Conservation (phyloP, 768 basidiomycete species). For the Naematelia aurantialba region DNA sequence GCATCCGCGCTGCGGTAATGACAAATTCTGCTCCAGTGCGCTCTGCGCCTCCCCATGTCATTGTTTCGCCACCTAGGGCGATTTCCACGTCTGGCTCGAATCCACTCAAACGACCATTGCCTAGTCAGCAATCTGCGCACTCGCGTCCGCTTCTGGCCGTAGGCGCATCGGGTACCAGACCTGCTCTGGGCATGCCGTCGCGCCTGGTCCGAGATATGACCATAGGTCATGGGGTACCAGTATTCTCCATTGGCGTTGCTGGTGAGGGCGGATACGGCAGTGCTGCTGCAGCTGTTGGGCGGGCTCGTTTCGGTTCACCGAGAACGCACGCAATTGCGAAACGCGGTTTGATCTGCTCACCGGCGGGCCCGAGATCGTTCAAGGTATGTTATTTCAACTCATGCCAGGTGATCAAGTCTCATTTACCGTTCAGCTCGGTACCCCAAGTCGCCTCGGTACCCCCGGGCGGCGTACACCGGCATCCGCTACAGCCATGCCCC, state of each 20-base stretch:
- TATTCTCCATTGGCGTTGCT: conserved; percentile 20
- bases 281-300: background rate
- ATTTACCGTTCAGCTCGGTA: conserved; percentile 21
- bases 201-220: conserved; percentile 18
- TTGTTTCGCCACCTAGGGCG: background rate
- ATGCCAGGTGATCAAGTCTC: background rate
- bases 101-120: conserved; percentile 13
- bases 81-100: conserved; percentile 1
- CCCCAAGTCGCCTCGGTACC: conserved; percentile 21
- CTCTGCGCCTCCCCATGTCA: background rate
- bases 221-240: conserved; percentile 2
- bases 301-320: background rate
- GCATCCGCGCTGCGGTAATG: background rate
- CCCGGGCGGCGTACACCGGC: background rate
- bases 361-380: conserved; percentile 7
- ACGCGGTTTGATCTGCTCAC: background rate
- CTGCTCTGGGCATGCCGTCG: conserved; percentile 28
- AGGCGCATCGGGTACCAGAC: conserved; percentile 1
- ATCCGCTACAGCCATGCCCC: background rate
- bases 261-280: conserved; percentile 5
- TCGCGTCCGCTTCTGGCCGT: background rate
- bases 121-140: background rate
- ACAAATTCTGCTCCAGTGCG: background rate
- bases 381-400: conserved; percentile 14
- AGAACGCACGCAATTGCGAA: background rate